Conservation (phyloP, 2,329 filamentous ascomycete species). For the Cercospora sp. region DNA sequence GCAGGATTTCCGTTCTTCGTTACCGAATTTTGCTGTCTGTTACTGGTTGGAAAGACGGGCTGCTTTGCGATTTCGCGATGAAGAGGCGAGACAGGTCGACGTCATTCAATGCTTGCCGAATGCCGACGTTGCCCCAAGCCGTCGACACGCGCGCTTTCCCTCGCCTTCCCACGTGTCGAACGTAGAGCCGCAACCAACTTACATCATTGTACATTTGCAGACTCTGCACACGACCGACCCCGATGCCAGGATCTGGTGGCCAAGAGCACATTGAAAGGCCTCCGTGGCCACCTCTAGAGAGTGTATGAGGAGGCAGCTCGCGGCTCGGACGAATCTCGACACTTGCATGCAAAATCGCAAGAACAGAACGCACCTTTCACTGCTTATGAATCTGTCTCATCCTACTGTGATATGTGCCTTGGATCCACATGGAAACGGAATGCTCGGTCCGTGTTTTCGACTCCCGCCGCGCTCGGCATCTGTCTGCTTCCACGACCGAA, state of each 20-base stretch:
- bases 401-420: background rate
- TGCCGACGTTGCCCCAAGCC: background rate
- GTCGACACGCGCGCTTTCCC: background rate
- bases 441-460: background rate
- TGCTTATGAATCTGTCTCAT: background rate
- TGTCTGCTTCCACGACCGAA: background rate
- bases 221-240: background rate
- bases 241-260: background rate
- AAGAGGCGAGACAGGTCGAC: background rate
- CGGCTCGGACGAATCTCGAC: background rate
- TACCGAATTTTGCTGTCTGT: background rate
- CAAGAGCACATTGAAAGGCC: background rate
- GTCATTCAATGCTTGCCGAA: background rate
- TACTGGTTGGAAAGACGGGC: background rate
- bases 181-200: background rate
- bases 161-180: background rate
- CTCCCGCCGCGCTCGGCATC: background rate
- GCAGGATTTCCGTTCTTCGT: background rate
- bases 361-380: background rate
- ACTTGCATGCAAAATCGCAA: background rate
- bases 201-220: background rate
- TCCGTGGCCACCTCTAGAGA: background rate
- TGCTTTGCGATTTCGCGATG: background rate
- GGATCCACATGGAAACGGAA: background rate
- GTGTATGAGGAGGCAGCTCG: background rate